Evolutionary conservation across 2,329 filamentous ascomycete genomes (phyloP), one percentile per base, ranked within the genome.

Genomic region (Tolypocladium endophyticum): DNA sequence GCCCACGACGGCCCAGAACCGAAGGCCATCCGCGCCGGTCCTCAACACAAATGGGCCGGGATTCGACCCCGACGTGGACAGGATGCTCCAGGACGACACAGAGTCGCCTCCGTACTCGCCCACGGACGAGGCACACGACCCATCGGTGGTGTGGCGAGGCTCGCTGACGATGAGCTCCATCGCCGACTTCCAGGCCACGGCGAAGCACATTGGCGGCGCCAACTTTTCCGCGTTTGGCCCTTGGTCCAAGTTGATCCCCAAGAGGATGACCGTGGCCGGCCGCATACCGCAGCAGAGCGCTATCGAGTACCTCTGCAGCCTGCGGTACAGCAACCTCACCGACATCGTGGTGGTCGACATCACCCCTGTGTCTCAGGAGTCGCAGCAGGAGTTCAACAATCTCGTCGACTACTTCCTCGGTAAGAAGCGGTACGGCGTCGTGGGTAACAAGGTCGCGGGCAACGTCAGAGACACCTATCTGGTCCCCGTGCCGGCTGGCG

Each of bases 381-480:
- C 85, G 1, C 78, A 79, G 36, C 73, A 79, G 8, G 82, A 85
- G 30, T 96, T 96, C 69, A 81, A 88, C 63, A 82, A 83, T 23
- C 79, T 97, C n/a, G 90, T 92, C 67, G 83, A 92, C 58, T 97
- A 99, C 74, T 97, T 99, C 70, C 79, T 86, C 50, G 81, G 81
- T 57, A 90, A 93, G 69, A 84, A 89, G 64, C 83, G 92, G 39
- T 99, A 96, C 71, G 93, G 92, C 25, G 93, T 97, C 1, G 82
- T 97, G 8, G 87, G 87, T 18, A 89, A 93, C 69, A 88, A 89
- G 71, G 82, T 83, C 1, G 76, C 86, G 36, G 82, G 85, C 25
- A 87, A 91, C 61, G 88, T 97, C 56, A 87, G 92, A 61, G 93
- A 97, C 70, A 90, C 92, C 1, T 97, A 97, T 71, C 82, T 97